Base-by-base conservation (phyloP, 257 asterid genomes). In the Forsythia viridissima region DNA sequence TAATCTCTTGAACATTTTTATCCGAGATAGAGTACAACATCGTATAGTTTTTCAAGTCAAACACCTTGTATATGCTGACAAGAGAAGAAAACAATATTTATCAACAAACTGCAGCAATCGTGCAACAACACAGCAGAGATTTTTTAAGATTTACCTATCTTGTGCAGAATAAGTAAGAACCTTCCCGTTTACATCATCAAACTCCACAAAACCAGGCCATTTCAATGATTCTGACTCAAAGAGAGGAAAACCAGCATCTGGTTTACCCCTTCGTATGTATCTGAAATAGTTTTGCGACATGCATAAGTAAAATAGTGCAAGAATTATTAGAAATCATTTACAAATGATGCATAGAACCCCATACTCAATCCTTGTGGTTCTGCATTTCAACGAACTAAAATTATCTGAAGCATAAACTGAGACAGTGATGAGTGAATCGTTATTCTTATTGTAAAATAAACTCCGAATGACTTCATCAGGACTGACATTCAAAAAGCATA, bases 171-270 rank as follows among this genome's bases (percentile, higher is more conserved):
- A 91, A 59, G 98, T 93, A 71, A 96, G 97, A 75, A 96, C 99
- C 86, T 96, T 96, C 34, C 98, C 99, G 79, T 96, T 96, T 40
- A 96, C 99, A 74, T 96, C 99, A 83, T 96, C 99, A 80, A 96
- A 96, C 88, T 96, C 99, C 80, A 93, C 99, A 86, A 96, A 96
- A 43, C 99, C 98, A 15, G 99, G 99, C 98, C 98, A 96, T 87
- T 93, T 96, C 90, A 96, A 84, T 41, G 99, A 96, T 84, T 96
- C 99, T 1, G 97, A 91, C 87, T 96, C 99, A 21, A 72, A 24
- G 10, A 46, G 66, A 44, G 76, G 59, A 72, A n/a, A 70, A 69
- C 41, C n/a, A 42, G 2, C 98, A 92, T 96, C 97, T 71, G 98
- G 98, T 85, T 91, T 88, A 68, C 99, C 98, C 86, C 99, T 88